These are phyloP conservation scores for Aspergillus ostianus DNA, from an alignment of 495 filamentous ascomycete genomes.

Conservation along the genomic window DNA sequence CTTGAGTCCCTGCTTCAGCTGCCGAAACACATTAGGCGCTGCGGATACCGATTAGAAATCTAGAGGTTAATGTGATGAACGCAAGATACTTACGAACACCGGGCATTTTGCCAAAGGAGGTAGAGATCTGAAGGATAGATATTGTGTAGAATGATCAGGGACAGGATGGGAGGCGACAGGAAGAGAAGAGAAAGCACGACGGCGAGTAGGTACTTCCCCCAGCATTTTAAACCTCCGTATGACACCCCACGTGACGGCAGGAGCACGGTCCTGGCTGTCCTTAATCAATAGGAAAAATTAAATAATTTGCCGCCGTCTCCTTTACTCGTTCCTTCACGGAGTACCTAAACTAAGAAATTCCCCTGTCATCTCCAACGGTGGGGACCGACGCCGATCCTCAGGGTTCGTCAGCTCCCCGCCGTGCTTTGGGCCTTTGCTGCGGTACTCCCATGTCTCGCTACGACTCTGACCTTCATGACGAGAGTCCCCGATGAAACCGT, in stretches of 20 bases:
- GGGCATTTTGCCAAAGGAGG: constrained; percentile 19
- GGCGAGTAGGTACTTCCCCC: neutral
- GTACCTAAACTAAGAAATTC: neutral
- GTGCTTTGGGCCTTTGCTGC: too few species aligned
- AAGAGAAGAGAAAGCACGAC: neutral
- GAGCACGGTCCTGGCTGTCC: neutral
- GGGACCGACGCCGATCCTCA: neutral
- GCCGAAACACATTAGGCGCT: constrained; percentile 23
- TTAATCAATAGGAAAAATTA: neutral
- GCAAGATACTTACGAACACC: constrained; percentile 28
- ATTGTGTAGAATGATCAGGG: neutral
- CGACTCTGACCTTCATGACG: too few species aligned
- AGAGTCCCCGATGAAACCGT: too few species aligned
- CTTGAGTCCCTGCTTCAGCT: constrained; percentile 33
- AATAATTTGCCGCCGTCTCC: neutral
- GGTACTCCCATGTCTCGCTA: too few species aligned
- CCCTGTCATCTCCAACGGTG: neutral
- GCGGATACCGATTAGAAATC: constrained; percentile 11
- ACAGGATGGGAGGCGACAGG: neutral
- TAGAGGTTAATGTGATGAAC: neutral
- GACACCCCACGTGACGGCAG: neutral
- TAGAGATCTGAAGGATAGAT: neutral
- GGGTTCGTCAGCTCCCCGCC: neutral
- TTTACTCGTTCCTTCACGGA: neutral
- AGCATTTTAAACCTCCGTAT: neutral